Evolutionary conservation across 768 basidiomycete species (phyloP), one percentile per base, ranked within the genome.

Genomic region (Coprinopsis strossmayeri): DNA sequence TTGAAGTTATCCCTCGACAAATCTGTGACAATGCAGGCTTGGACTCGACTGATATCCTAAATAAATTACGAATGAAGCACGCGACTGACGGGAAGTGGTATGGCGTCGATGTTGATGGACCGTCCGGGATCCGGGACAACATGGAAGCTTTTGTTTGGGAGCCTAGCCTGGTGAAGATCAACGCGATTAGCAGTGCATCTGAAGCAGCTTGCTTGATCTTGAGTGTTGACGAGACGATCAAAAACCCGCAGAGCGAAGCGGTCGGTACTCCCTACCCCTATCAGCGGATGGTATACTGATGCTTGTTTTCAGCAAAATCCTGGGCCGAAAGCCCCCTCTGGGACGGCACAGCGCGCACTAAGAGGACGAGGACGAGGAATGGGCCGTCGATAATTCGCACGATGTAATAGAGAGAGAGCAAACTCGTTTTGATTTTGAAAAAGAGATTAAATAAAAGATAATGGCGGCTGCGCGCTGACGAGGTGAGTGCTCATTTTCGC

Each of bases 111-210:
- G 91, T 99, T 23, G 94, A 97, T 48, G 87, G 87, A 11, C 67
- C 75, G 2, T 85, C 89, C 24, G 91, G 92, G 17, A 89, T 97
- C 23, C 82, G 91, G 47, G 82, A 99, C 67, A 99, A 98, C 68
- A 84, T 98, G 84, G 91, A 91, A 45, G 87, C 90, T 38, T 99
- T 98, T 60, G 95, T 99, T 5, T 98, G 96, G 95, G 96, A 98
- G 63, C 95, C 96, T 13, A 87, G 87, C 54, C 73, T 98, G 51
- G 90, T 98, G 59, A 99, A 98, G 71, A 69, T 83, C 39, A 99
- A 99, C 60, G 96, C 96, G 20, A 84, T 99, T 60, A 86, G 82
- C 64, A 95, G 94, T 60, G 96, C 96, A 3, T 77, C 90, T 9
- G 96, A 99, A 67, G 96, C 96, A 9, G 95, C 96, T 10, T 97